A percentile compares a stretch with the other conserved stretches of the same genome.
phyloP scores from a whole-genome alignment of 2,329 filamentous ascomycete genomes.

The Hypoxylon sp. region DNA sequence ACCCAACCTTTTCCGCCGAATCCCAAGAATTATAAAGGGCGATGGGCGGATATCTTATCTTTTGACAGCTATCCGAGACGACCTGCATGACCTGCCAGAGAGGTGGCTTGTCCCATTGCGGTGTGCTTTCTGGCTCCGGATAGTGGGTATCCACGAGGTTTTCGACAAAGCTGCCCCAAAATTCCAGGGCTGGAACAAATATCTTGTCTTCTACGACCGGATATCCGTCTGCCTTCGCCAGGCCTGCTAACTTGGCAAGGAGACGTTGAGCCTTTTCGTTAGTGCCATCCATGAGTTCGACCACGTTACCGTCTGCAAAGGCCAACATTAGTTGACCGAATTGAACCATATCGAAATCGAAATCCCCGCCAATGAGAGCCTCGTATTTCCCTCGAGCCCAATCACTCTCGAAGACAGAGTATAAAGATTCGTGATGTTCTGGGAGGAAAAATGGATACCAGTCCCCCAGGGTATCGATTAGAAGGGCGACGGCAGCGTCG shows the following conservation, averaged over 20 bases:
- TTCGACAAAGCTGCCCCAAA: constrained; percentile 83
- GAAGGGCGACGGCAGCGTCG: constrained; percentile 70
- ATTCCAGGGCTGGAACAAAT: constrained; percentile 79
- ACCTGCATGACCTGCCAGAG: constrained; percentile 71
- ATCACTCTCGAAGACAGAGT: constrained; percentile 68
- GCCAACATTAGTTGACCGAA: constrained; percentile 76
- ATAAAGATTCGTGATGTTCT: constrained; percentile 68
- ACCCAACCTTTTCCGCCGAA: constrained; percentile 73
- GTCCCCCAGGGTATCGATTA: constrained; percentile 73
- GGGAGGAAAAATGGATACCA: constrained; percentile 72
- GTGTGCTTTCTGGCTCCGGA: constrained; percentile 59
- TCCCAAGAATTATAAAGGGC: constrained; percentile 74
- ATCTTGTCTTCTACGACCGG: constrained; percentile 79
- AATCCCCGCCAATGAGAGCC: constrained; percentile 68
- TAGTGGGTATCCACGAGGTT: constrained; percentile 70
- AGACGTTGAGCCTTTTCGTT: constrained; percentile 65
- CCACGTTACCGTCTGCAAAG: constrained; percentile 74
- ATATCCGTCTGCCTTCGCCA: constrained; percentile 74
- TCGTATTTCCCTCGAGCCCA: constrained; percentile 70
- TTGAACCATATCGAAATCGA: constrained; percentile 72
- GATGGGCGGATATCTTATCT: constrained; percentile 74
- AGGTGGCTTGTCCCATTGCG: constrained; percentile 69
- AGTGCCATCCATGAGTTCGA: constrained; percentile 66
- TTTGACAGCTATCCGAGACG: constrained; percentile 74
- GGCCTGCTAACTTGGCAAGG: constrained; percentile 69